Evolutionary conservation across 768 basidiomycete species (phyloP).

Genomic region (Mrakia frigida): DNA sequence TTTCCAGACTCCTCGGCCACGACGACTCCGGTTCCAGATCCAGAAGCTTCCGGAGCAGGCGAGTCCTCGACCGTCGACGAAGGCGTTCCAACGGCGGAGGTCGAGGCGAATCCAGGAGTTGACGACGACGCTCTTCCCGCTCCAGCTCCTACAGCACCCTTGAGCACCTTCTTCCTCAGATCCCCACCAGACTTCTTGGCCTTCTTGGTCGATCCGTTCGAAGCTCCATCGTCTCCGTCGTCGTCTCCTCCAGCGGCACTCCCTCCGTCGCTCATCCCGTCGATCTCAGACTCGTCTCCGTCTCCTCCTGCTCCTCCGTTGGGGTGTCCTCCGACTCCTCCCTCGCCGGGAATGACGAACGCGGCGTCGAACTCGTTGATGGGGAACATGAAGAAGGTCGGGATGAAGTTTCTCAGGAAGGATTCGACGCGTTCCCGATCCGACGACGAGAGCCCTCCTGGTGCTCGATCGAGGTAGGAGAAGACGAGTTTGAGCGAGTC

Average conservation of each 20-base stretch:
- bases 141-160: slow-evolving; percentile 61
- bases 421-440: slow-evolving; percentile 80
- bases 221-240: slow-evolving; percentile 38
- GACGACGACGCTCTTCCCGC: slow-evolving; percentile 37
- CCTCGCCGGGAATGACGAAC: slow-evolving; percentile 35
- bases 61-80: slow-evolving; percentile 38
- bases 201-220: slow-evolving; percentile 30
- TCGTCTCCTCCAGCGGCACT: slow-evolving; percentile 37
- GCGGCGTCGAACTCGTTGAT: slow-evolving; percentile 48
- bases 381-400: slow-evolving; percentile 61
- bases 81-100: slow-evolving; percentile 38
- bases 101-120: slow-evolving; percentile 34
- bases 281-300: slow-evolving; percentile 62
- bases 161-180: slow-evolving; percentile 71
- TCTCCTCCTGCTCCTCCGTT: slow-evolving; percentile 35
- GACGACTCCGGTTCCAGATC: background rate
- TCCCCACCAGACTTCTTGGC: slow-evolving; percentile 62
- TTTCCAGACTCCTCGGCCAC: background rate
- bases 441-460: slow-evolving; percentile 56
- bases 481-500: slow-evolving; percentile 87
- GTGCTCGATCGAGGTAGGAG: slow-evolving; percentile 82
- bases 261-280: slow-evolving; percentile 53
- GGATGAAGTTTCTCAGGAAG: slow-evolving; percentile 78
- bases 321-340: slow-evolving; percentile 31
- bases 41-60: background rate